Conservation (phyloP, 2,329 filamentous ascomycete genomes). For the Lachnellula willkommii region DNA sequence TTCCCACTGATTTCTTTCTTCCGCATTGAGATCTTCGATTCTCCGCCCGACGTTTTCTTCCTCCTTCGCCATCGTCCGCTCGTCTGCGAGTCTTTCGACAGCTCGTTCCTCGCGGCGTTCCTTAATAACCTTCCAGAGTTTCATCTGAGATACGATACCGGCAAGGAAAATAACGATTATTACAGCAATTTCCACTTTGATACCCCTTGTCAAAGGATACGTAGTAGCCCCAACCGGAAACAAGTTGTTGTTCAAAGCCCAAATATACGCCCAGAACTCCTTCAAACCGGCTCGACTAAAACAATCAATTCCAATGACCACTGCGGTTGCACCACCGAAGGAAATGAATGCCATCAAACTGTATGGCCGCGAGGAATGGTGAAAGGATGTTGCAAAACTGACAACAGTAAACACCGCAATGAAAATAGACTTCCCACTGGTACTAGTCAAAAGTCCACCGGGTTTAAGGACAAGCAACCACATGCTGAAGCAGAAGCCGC, state of each 20-base stretch:
- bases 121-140: constrained; percentile 76
- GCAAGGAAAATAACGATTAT: constrained; percentile 69
- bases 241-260: constrained; percentile 71
- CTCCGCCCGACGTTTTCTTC: constrained; percentile 67
- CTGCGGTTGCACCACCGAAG: constrained; percentile 73
- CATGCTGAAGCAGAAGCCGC: constrained; percentile 39
- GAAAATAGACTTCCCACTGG: constrained; percentile 63
- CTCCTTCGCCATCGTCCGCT: constrained; percentile 52
- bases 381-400: constrained; percentile 71
- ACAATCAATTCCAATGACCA: constrained; percentile 83
- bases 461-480: constrained; percentile 77
- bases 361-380: constrained; percentile 70
- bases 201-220: constrained; percentile 81
- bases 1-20: constrained; percentile 70
- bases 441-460: constrained; percentile 65
- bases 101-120: constrained; percentile 52
- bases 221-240: constrained; percentile 73
- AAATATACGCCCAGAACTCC: constrained; percentile 93
- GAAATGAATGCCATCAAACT: constrained; percentile 71
- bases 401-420: constrained; percentile 66
- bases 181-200: constrained; percentile 76
- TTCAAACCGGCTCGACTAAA: constrained; percentile 86
- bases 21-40: constrained; percentile 56
- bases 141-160: constrained; percentile 78
- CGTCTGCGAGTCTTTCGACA: constrained; percentile 44